Base-by-base conservation (phyloP, 1,284 basidiomycete genomes). In the Phylloboletellus chloephorus region DNA sequence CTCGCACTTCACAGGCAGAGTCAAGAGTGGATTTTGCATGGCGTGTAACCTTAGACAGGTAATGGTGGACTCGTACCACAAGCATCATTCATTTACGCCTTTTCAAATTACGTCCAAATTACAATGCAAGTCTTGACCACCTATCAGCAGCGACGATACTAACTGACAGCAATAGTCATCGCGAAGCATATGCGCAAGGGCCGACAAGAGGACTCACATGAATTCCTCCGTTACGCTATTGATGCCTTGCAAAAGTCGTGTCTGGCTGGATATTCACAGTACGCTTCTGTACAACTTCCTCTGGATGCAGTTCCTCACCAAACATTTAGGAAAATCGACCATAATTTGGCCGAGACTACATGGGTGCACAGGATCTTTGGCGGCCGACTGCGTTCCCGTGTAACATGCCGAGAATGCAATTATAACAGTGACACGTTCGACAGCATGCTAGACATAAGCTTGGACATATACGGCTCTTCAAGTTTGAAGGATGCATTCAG, bases 201-300 rank as follows among this genome's bases (percentile, higher is more conserved):
- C n/a, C 71, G 92, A 49, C 96, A 99, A 65, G 96, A 99, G 63
- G 96, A 99, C 63, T 85, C 95, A 3, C 96, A 99, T 64, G 96
- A 99, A 65, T 98, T 98, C 58, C 78, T 99, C 39, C 83, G 96
- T 21, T 96, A 97, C 64, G 82, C 88, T 17, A 82, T 98, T 25
- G 96, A 99, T 56, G 86, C 86, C 19, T 65, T 97, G 41, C 94
- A 97, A 64, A 88, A 84, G 56, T 80, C 86, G 7, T 90, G 87
- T 59, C 69, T 95, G 39, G 75, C 77, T 31, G 85, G 82, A 16
- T 65, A 78, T 38, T 71, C 84, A 43, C 78, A 81, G 86, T 90
- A 60, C 53, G 79, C 72, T 39, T 37, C 32, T 39, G 17, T 31
- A 11, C 32, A 12, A 32, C 35, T 40, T 37, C 19, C 19, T 36